Evolutionary conservation across 148 eudicot species (phyloP), one percentile per base, ranked within the genome.

Genomic region (Vaccinium corymbosum): DNA sequence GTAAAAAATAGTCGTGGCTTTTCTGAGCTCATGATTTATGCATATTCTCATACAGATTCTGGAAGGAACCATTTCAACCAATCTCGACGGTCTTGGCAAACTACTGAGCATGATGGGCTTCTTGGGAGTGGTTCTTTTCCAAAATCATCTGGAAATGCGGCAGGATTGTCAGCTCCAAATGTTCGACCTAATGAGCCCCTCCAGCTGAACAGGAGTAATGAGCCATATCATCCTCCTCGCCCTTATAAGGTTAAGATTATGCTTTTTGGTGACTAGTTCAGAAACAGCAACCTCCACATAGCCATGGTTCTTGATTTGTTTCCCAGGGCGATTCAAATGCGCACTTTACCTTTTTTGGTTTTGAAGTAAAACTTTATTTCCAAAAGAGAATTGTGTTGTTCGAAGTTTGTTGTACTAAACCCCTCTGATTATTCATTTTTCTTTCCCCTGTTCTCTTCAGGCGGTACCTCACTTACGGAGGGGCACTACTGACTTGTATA

Each of bases 121-220:
- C 96, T 97, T 68, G 99, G 99, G 81, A 94, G 99, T 88, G 99
- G 99, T 85, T 92, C 99, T 79, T 94, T 97, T 84, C 92, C 97
- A 50, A 94, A 95, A 87, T 92, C 98, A 38, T 86, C 99, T 84
- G 98, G 96, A 76, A 93, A 76, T 91, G 87, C 91, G 59, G 85
- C 92, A 83, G 94, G 95, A 73, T 78, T 88, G 53, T 79, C 94
- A 32, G 92, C 79, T 83, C 87, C 93, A 74, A 94, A 92, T 88
- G 90, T 79, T 78, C 94, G 90, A 61, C 80, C 92, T 68, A 89
- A 83, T 83, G 98, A 94, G 76, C 89, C 88, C 62, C 73, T 80
- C 81, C 96, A 88, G 78, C 91, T 91, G 84, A 97, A 83, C 83
- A 90, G 81, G 89, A 95, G 91, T 88, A 92, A 82, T 88, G 99